Percentiles rank a stretch among this genome's conserved stretches.
Evolutionary conservation across 2,329 filamentous ascomycete species (phyloP).

Genomic region (Aspergillus pseudotamarii): DNA sequence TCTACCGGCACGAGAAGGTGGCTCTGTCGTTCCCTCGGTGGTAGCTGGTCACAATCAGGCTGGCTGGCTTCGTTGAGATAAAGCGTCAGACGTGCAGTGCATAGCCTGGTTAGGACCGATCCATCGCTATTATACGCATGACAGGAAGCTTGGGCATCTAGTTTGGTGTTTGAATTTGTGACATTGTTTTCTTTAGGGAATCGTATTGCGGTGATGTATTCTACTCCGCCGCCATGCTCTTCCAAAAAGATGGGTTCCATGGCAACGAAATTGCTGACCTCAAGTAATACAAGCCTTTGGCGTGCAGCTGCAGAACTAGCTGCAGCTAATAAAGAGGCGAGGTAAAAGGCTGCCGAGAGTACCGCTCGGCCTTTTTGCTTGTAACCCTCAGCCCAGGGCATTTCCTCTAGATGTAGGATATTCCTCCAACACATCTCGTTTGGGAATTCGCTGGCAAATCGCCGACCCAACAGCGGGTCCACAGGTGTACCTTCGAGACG

Average conservation of each 20-base stretch:
- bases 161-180: background rate
- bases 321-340: background rate
- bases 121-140: background rate
- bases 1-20: background rate
- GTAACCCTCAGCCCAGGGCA: background rate
- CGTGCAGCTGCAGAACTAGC: background rate
- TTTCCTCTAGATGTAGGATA: background rate
- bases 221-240: background rate
- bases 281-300: background rate
- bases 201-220: background rate
- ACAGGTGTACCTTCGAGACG: background rate
- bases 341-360: background rate
- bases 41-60: background rate
- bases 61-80: background rate
- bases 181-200: background rate
- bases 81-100: background rate
- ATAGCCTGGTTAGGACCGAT: background rate
- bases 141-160: background rate
- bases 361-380: background rate
- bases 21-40: background rate
- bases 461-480: slow-evolving; percentile 2
- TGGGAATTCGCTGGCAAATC: background rate
- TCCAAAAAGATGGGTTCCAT: background rate
- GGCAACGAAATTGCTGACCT: background rate
- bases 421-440: background rate